Evolutionary conservation across 129 eudicot species (phyloP).

Genomic region (Oenanthe sinensis): DNA sequence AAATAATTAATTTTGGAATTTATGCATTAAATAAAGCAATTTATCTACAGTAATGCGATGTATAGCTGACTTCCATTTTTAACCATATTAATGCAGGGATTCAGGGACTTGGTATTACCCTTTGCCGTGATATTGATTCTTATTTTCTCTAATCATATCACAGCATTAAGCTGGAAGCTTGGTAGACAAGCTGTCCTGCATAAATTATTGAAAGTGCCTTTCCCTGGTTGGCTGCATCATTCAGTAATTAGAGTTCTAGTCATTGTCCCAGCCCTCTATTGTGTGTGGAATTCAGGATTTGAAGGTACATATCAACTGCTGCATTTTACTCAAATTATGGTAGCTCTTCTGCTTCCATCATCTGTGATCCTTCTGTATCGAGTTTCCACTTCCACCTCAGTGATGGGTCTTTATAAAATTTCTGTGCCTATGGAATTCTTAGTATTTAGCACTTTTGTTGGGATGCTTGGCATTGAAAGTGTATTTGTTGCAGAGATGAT

Average conservation of each 20-base stretch:
- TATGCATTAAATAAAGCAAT: not conserved
- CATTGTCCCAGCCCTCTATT: conserved; percentile 60
- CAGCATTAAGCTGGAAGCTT: conserved; percentile 61
- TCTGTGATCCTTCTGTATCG: conserved; percentile 89
- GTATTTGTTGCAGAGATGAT: conserved; percentile 69
- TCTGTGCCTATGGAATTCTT: conserved; percentile 46
- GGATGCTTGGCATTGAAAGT: conserved; percentile 57
- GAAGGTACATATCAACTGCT: conserved; percentile 85
- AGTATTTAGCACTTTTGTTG: conserved; percentile 51
- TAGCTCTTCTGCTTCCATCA: conserved; percentile 80
- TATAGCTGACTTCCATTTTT: not conserved
- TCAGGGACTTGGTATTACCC: conserved; percentile 45
- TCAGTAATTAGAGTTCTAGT: conserved; percentile 63
- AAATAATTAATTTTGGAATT: not conserved
- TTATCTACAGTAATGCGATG: not conserved
- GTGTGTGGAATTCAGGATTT: conserved; percentile 69
- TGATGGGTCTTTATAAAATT: conserved; percentile 61
- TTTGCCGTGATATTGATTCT: conserved; percentile 51
- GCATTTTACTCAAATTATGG: conserved; percentile 60
- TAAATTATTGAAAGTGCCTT: conserved; percentile 50
- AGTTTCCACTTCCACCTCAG: conserved; percentile 61
- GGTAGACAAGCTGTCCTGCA: conserved; percentile 50
- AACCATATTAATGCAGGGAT: conserved; percentile 45
- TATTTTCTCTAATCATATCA: conserved; percentile 57
- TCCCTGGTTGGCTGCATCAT: conserved; percentile 89